Percentiles rank a stretch among this genome's conserved stretches.
Evolutionary conservation across 108 stramenopile species (phyloP).

Genomic region (Conticribra weissflogii): DNA sequence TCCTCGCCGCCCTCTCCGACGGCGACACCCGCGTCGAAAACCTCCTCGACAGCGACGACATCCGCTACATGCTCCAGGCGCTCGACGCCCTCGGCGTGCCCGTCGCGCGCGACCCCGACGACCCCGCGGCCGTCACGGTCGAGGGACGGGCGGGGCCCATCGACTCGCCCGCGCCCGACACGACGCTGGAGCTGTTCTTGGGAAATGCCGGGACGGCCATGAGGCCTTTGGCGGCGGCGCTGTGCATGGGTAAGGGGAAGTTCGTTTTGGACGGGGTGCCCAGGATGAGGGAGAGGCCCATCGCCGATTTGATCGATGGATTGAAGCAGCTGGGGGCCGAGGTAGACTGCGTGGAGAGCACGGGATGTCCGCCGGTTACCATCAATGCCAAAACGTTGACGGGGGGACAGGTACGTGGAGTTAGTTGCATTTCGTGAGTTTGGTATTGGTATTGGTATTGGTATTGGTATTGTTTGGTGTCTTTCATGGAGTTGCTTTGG

Average conservation of each 20-base stretch:
- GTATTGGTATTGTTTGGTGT: too few relatives aligned
- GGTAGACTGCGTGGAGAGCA: slow-evolving; percentile 82
- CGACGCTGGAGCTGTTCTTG: slow-evolving; percentile 81
- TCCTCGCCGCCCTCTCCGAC: slow-evolving; percentile 74
- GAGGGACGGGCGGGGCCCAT: slow-evolving; percentile 88
- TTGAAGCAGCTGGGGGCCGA: slow-evolving; percentile 94
- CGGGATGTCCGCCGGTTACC: slow-evolving; percentile 94
- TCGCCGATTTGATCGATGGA: slow-evolving; percentile 93
- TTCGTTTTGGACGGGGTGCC: slow-evolving; percentile 95
- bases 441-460: too few relatives aligned
- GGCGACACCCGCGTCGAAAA: slow-evolving; percentile 84
- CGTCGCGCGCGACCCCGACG: slow-evolving; percentile 59
- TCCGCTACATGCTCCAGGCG: slow-evolving; percentile 95
- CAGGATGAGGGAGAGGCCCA: slow-evolving; percentile 96
- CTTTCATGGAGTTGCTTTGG: too few relatives aligned
- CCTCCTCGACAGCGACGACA: slow-evolving; percentile 94
- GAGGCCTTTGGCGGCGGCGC: slow-evolving; percentile 92
- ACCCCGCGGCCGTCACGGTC: slow-evolving; percentile 70
- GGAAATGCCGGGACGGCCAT: slow-evolving; percentile 97
- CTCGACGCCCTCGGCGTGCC: slow-evolving; percentile 85
- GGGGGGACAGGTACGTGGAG: too few relatives aligned
- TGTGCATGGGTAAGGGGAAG: slow-evolving; percentile 89
- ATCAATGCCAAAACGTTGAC: slow-evolving; percentile 74
- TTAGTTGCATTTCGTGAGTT: too few relatives aligned
- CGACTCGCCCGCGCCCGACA: slow-evolving; percentile 65